phyloP scores from a whole-genome alignment of 164 flowering plant genomes.

The Houttuynia cordata region DNA sequence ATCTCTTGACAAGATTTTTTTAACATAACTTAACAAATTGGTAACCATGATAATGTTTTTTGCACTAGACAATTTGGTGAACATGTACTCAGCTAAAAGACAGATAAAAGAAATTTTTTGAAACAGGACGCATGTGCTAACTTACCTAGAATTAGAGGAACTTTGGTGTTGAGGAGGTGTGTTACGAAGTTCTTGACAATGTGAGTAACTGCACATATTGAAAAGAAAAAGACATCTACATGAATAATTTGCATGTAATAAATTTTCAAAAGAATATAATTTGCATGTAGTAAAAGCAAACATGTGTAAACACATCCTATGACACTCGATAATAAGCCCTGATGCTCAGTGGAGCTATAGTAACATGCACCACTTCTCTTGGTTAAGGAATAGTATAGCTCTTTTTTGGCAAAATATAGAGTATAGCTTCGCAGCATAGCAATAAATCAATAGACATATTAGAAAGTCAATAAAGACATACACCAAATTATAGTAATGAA shows the following conservation, averaged over 20 bases:
- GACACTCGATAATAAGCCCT: background rate
- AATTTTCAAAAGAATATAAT: too few relatives aligned
- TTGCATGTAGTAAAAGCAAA: background rate
- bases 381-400: background rate
- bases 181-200: slow-evolving; percentile 85
- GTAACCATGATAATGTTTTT: too few relatives aligned
- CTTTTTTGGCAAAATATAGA: background rate
- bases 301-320: background rate
- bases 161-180: slow-evolving; percentile 57
- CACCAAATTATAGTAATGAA: too few relatives aligned
- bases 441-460: too few relatives aligned
- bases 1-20: too few relatives aligned
- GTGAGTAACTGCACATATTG: slow-evolving; percentile 51
- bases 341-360: background rate
- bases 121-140: background rate
- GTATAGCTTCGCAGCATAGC: background rate
- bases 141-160: slow-evolving; percentile 80
- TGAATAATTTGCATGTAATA: background rate
- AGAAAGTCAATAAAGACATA: too few relatives aligned
- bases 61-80: too few relatives aligned
- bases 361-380: background rate
- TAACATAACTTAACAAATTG: too few relatives aligned
- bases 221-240: background rate
- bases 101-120: background rate
- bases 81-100: background rate